phyloP scores from a whole-genome alignment of 2,329 filamentous ascomycete species.

The Stachybotrys elegans region DNA sequence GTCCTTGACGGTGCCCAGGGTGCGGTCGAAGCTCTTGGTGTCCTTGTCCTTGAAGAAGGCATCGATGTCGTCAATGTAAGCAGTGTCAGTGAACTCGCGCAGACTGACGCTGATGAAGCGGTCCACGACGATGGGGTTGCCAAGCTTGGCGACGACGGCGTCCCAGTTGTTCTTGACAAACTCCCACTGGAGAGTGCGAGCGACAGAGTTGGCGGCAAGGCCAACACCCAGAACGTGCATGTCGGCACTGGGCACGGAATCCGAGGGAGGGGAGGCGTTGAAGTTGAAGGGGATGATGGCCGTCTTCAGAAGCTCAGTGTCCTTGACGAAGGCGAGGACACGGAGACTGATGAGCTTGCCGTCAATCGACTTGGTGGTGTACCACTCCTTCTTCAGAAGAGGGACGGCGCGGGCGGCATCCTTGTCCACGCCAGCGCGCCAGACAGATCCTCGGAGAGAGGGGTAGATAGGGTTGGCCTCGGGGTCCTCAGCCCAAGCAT shows the following conservation, averaged over 20 bases:
- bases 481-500: conserved; percentile 67
- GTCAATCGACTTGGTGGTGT: conserved; percentile 77
- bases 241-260: conserved; percentile 78
- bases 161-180: conserved; percentile 84
- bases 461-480: conserved; percentile 69
- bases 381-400: conserved; percentile 79
- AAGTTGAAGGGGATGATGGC: conserved; percentile 75
- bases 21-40: conserved; percentile 79
- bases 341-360: conserved; percentile 82
- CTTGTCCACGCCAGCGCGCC: conserved; percentile 67
- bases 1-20: conserved; percentile 79
- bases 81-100: conserved; percentile 69
- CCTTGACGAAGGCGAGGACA: conserved; percentile 69
- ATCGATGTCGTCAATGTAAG: conserved; percentile 69
- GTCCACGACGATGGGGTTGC: conserved; percentile 83
- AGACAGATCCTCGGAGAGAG: conserved; percentile 75
- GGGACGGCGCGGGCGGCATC: conserved; percentile 67
- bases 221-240: conserved; percentile 75
- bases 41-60: conserved; percentile 84
- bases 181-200: conserved; percentile 73
- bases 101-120: conserved; percentile 78
- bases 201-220: conserved; percentile 67
- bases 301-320: conserved; percentile 59
- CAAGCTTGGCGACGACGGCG: conserved; percentile 64
- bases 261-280: conserved; percentile 50